These are phyloP conservation scores for Malus hybrid DNA, from an alignment of 331 rosid genomes.

Conservation along the genomic window DNA sequence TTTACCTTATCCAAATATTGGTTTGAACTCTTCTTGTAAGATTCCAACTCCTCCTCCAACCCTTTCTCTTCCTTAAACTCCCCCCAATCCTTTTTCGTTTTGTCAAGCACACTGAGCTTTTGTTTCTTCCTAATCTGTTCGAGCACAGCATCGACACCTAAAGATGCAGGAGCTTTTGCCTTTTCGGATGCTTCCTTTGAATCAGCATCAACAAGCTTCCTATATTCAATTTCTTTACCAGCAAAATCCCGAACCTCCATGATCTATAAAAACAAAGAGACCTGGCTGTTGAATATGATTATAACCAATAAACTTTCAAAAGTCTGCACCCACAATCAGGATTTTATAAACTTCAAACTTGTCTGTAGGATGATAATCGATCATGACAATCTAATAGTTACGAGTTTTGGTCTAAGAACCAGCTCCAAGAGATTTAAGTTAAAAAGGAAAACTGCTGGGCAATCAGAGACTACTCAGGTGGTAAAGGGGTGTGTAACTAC, in stretches of 20 bases:
- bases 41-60: conserved; percentile 81
- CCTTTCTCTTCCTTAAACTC: conserved; percentile 89
- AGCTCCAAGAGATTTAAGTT: not conserved
- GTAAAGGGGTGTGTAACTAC: not conserved
- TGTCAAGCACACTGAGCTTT: conserved; percentile 94
- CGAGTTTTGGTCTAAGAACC: not conserved
- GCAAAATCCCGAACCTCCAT: conserved; percentile 94
- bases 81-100: conserved; percentile 96
- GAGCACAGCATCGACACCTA: conserved; percentile 80
- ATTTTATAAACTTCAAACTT: not conserved
- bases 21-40: conserved; percentile 95
- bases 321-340: not conserved
- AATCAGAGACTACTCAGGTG: not conserved
- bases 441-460: not conserved
- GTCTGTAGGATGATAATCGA: not conserved
- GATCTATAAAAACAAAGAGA: conserved; percentile 45
- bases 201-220: conserved; percentile 76
- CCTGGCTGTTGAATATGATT: not conserved
- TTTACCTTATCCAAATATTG: conserved; percentile 86
- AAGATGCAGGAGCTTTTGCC: conserved; percentile 57
- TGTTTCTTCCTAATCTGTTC: conserved; percentile 94
- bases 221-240: conserved; percentile 81
- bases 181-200: conserved; percentile 84
- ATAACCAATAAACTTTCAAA: not conserved
- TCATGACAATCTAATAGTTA: not conserved